Evolutionary conservation across 352 stramenopile genomes (phyloP), one percentile per base, ranked within the genome.

Genomic region (Pythium scleroteichum): DNA sequence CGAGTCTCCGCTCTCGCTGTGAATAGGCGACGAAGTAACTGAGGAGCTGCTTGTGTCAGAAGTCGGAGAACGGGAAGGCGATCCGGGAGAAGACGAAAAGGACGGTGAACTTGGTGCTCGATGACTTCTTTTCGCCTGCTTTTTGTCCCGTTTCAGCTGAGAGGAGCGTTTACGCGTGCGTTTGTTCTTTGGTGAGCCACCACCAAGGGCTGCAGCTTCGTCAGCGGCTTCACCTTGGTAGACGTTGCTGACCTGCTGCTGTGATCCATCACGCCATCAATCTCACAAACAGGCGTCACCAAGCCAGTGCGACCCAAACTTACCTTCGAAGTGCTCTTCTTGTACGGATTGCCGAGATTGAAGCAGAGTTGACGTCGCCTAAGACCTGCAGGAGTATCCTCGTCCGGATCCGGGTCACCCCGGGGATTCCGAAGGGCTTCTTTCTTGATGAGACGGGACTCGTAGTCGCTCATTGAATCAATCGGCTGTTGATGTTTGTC

Each of bases 391-490:
- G 83, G 81, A 0, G 85, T 96, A 47, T 94, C 82, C 55, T 96
- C 87, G 51, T 96, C 87, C 4, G 83, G 79, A 27, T 96, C 87
- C 17, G 87, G 83, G 41, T 96, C 85, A 20, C 78, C 79, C 14
- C 92, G 73, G n/a, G 87, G 87, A 48, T 96, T 94, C 8, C 87
- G 79, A 23, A 94, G 69, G 2, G 84, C 85, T 47, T 96, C 87
- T 47, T 94, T 96, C 64, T 91, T 94, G 45, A 96, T 77, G 24
- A 93, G 42, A n/a, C 84, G 76, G 0, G 87, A 92, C 26, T 94
- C 85, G 59, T 96, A 96, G 55, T 96, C 85, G 53, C 85, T 92
- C 87, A 96, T 96, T 4, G 88, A 80, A 24, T 94, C 87, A 44
- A 96, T 94, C 4, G 87, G 84, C 38, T 94, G 79, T 13, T 77